These are phyloP conservation scores for Margaritispora aquatica DNA, from an alignment of 495 filamentous ascomycete species.

Conservation along the genomic window DNA sequence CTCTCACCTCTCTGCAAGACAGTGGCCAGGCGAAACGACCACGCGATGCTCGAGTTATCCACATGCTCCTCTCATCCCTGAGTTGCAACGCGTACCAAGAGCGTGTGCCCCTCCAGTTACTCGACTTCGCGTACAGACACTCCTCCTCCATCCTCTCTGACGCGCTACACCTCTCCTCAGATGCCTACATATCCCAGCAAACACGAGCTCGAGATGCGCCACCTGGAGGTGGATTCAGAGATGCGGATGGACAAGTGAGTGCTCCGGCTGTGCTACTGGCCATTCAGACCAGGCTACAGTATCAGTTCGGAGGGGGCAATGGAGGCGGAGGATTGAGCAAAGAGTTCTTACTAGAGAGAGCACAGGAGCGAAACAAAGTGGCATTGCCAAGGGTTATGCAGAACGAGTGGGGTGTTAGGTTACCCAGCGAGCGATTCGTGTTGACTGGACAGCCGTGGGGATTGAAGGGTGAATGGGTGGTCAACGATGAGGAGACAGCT, in stretches of 20 bases:
- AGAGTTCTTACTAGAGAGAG: constrained; percentile 80
- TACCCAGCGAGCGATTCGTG: constrained; percentile 90
- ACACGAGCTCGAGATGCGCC: constrained; percentile 41
- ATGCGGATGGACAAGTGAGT: constrained; percentile 36
- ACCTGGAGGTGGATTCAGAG: constrained; percentile 36
- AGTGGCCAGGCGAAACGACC: constrained; percentile 64
- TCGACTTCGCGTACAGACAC: constrained; percentile 91
- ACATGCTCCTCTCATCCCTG: constrained; percentile 80
- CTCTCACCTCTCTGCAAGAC: constrained; percentile 51
- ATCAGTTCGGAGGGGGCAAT: constrained; percentile 44
- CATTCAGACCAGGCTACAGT: constrained; percentile 41
- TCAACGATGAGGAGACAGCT: constrained; percentile 44
- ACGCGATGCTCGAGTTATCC: constrained; percentile 84
- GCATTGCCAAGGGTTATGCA: constrained; percentile 65
- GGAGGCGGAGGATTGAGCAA: constrained; percentile 57
- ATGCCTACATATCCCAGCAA: constrained; percentile 53
- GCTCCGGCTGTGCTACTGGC: constrained; percentile 44
- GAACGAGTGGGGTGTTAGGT: constrained; percentile 72
- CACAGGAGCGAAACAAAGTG: constrained; percentile 74
- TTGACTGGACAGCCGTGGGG: constrained; percentile 81
- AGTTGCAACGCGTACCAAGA: constrained; percentile 89
- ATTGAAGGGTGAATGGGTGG: constrained; percentile 69
- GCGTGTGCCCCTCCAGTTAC: constrained; percentile 86
- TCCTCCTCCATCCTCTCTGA: constrained; percentile 60
- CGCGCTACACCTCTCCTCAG: constrained; percentile 55